Percentiles rank a stretch among this genome's conserved stretches.
phyloP scores from a whole-genome alignment of 2,329 filamentous ascomycete genomes.

The Pestalotiopsis sp. region DNA sequence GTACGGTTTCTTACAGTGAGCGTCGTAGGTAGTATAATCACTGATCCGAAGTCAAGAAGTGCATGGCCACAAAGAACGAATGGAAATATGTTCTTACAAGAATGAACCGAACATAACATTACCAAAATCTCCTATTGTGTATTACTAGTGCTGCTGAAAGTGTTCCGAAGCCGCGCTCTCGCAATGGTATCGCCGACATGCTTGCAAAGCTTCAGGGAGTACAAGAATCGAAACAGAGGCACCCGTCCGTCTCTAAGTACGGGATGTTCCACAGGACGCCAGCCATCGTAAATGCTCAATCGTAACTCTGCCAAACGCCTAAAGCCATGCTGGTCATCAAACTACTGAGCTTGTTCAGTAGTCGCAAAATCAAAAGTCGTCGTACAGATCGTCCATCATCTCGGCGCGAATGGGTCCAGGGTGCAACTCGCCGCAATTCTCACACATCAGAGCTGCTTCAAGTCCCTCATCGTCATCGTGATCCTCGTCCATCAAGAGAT shows the following conservation, averaged over 20 bases:
- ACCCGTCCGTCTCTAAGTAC: neutral
- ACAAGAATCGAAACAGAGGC: neutral
- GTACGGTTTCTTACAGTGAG: too few species aligned
- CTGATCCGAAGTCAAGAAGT: neutral
- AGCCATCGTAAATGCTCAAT: constrained; percentile 3
- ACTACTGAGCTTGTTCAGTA: constrained; percentile 13
- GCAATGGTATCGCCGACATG: neutral
- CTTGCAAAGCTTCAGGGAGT: neutral
- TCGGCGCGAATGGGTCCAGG: constrained; percentile 28
- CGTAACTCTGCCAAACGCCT: neutral
- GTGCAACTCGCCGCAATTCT: constrained; percentile 31
- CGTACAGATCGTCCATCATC: constrained; percentile 25
- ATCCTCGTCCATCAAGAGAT: constrained; percentile 20
- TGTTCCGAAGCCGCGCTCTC: neutral
- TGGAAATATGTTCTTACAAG: neutral
- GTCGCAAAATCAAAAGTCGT: constrained; percentile 14
- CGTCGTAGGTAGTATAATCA: too few species aligned
- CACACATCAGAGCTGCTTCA: constrained; percentile 24
- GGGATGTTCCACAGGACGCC: neutral
- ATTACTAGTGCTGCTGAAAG: neutral
- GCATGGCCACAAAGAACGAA: neutral
- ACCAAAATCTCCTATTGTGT: neutral
- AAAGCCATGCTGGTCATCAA: neutral
- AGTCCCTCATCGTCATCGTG: constrained; percentile 17
- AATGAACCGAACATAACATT: neutral